phyloP scores from a whole-genome alignment of 345 rosid species.

The Pseudoturritis turrita region DNA sequence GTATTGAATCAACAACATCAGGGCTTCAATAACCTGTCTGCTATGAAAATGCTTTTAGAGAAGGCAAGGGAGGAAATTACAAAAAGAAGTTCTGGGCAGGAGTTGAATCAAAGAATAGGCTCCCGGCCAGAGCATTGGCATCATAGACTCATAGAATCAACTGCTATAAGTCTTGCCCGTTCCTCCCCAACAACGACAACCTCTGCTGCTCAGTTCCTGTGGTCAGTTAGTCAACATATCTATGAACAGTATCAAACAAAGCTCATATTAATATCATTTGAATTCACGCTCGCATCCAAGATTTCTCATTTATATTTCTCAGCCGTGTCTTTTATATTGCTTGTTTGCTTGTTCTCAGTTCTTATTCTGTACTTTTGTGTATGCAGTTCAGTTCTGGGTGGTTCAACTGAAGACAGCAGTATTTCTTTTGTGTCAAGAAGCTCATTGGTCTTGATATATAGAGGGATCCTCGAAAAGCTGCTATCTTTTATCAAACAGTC shows the following conservation, averaged over 20 bases:
- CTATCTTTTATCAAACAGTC: conserved; percentile 53
- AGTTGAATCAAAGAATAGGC: conserved; percentile 36
- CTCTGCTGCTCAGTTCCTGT: conserved; percentile 51
- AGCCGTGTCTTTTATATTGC: conserved; percentile 1
- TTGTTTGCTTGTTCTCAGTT: conserved; percentile 18
- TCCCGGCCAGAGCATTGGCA: conserved; percentile 63
- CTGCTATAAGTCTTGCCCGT: conserved; percentile 51
- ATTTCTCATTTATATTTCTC: neutral
- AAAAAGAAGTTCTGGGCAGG: conserved; percentile 37
- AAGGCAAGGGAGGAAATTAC: conserved; percentile 58
- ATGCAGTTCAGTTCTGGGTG: conserved; percentile 83
- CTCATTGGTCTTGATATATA: conserved; percentile 45
- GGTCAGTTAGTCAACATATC: conserved; percentile 43
- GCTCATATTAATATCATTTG: neutral
- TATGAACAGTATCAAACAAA: conserved; percentile 3
- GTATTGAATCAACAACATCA: conserved; percentile 39
- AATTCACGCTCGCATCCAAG: neutral
- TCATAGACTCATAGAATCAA: conserved; percentile 71
- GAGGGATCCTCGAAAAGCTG: conserved; percentile 48
- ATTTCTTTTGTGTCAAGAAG: conserved; percentile 54
- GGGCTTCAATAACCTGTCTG: conserved; percentile 35
- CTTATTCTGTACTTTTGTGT: conserved; percentile 13
- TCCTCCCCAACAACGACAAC: conserved; percentile 39
- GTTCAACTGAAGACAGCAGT: conserved; percentile 45
- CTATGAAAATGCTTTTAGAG: conserved; percentile 61